Percentiles rank a stretch among this genome's conserved stretches.
These are phyloP conservation scores for Arabis alpina DNA, from an alignment of 345 rosid genomes.

Conservation along the genomic window DNA sequence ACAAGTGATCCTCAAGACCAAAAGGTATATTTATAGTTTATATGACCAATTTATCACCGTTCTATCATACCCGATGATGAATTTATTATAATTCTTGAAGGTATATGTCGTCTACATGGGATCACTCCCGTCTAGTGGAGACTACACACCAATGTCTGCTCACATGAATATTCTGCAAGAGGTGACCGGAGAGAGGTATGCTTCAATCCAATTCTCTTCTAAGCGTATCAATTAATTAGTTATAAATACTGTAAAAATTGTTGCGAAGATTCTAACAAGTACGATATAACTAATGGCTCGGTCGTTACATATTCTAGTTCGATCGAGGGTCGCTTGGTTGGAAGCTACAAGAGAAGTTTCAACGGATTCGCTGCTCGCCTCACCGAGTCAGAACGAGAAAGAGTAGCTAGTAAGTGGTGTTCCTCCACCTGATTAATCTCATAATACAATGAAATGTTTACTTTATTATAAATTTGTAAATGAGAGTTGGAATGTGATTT, in stretches of 20 bases:
- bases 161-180: constrained; percentile 40
- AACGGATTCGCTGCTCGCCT: constrained; percentile 59
- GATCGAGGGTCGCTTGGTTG: constrained; percentile 34
- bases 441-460: background rate
- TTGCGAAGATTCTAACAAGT: background rate
- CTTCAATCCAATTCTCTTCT: background rate
- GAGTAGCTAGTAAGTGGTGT: constrained; percentile 44
- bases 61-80: background rate
- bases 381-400: constrained; percentile 45
- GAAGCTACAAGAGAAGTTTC: constrained; percentile 56
- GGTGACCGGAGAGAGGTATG: constrained; percentile 21
- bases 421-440: background rate
- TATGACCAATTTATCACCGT: background rate
- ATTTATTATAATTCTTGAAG: background rate
- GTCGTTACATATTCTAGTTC: constrained; percentile 25
- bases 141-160: constrained; percentile 28
- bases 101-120: constrained; percentile 29
- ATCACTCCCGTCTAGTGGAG: constrained; percentile 14
- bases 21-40: background rate
- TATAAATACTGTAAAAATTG: background rate
- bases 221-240: background rate
- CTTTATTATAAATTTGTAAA: background rate
- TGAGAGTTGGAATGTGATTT: background rate
- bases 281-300: background rate
- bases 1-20: constrained; percentile 6